These are phyloP conservation scores for Blastocystis sp. DNA, from an alignment of 352 stramenopile species.

Conservation along the genomic window DNA sequence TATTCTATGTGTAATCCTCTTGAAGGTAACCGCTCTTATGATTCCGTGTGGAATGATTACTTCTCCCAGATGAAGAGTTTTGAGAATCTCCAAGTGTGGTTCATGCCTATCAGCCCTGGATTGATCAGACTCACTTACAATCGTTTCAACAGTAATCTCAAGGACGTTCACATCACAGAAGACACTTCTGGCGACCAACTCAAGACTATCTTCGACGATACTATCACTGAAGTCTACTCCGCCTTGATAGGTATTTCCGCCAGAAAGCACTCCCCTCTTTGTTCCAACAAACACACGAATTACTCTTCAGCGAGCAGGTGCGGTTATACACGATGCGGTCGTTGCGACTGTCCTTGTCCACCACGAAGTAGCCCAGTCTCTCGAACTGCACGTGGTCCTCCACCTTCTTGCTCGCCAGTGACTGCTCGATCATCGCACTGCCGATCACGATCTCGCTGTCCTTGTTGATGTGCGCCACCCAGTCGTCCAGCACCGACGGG, in stretches of 20 bases:
- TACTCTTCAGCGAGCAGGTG: constrained; percentile 84
- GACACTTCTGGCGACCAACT: too few species aligned
- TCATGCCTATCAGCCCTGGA: constrained; percentile 4
- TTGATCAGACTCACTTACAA: too few species aligned
- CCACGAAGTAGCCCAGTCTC: constrained; percentile 93
- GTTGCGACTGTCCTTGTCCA: constrained; percentile 85
- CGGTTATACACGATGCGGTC: constrained; percentile 91
- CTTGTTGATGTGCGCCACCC: constrained; percentile 80
- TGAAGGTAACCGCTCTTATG: too few species aligned
- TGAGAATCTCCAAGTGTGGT: neutral
- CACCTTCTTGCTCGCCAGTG: constrained; percentile 70
- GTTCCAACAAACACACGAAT: constrained; percentile 52
- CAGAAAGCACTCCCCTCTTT: too few species aligned
- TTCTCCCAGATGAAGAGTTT: neutral
- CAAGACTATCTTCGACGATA: too few species aligned
- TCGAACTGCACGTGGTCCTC: constrained; percentile 87
- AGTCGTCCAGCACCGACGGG: constrained; percentile 76
- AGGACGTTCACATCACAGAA: too few species aligned
- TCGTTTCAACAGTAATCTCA: too few species aligned
- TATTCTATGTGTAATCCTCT: too few species aligned
- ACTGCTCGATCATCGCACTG: constrained; percentile 84
- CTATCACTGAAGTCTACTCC: too few species aligned
- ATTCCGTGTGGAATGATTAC: too few species aligned
- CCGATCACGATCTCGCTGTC: constrained; percentile 78
- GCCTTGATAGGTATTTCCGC: too few species aligned